Conservation (phyloP, 148 eudicot genomes). For the Fallopia convolvulus region DNA sequence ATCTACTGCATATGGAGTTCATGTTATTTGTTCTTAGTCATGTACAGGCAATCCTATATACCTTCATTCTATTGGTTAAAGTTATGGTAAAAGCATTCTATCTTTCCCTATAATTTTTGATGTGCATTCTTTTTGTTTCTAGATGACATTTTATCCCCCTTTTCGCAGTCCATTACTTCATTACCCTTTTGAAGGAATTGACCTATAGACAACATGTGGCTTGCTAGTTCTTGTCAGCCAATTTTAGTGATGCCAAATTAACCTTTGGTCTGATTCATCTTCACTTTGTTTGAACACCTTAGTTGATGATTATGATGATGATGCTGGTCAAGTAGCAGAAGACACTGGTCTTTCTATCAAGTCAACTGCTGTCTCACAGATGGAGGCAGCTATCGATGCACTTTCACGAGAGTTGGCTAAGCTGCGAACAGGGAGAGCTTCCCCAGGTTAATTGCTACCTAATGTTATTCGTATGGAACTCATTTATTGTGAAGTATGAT, state of each 20-base stretch:
- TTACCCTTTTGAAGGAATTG: not conserved
- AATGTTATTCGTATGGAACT: not conserved
- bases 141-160: not conserved
- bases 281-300: constrained; percentile 6
- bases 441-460: constrained; percentile 40
- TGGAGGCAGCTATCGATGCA: constrained; percentile 90
- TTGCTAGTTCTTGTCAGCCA: not conserved
- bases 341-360: constrained; percentile 55
- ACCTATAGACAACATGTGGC: not conserved
- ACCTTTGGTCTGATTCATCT: not conserved
- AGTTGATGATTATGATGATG: constrained; percentile 38
- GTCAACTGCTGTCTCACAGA: constrained; percentile 54
- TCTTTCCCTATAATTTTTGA: not conserved
- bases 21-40: not conserved
- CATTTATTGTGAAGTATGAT: not conserved
- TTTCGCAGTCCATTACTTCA: not conserved
- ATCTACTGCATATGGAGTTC: not conserved
- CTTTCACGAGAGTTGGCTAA: constrained; percentile 74
- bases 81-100: not conserved
- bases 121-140: not conserved
- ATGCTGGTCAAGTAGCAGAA: constrained; percentile 33
- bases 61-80: not conserved
- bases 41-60: not conserved
- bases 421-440: constrained; percentile 88
- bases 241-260: not conserved